Evolutionary conservation across 495 filamentous ascomycete genomes (phyloP).

Genomic region (Podospora pseudopauciseta): DNA sequence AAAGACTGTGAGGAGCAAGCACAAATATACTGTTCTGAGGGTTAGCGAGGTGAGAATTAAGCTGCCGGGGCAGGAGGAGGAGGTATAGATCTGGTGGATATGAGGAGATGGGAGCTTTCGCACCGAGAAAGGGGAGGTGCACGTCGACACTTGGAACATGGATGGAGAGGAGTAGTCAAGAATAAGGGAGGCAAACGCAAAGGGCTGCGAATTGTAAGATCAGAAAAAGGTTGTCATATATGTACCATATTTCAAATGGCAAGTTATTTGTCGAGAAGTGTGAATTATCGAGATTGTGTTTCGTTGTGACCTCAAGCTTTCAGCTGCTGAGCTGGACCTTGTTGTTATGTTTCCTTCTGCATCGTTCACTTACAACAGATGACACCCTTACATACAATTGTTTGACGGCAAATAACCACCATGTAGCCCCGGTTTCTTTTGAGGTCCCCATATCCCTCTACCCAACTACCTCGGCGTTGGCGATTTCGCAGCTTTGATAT

Average conservation of each 20-base stretch:
- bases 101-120: no score
- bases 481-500: not conserved
- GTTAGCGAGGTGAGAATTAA: slow-evolving; percentile 73
- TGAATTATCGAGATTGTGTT: not conserved
- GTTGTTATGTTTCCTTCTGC: no score
- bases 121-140: no score
- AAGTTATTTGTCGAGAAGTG: not conserved
- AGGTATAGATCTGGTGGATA: not conserved
- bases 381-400: no score
- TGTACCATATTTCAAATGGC: not conserved
- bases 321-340: not conserved
- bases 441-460: no score
- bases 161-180: not conserved
- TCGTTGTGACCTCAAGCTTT: not conserved
- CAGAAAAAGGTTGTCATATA: not conserved
- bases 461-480: no score
- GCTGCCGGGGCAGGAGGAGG: not conserved
- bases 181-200: not conserved
- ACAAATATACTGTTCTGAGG: slow-evolving; percentile 78
- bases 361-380: no score
- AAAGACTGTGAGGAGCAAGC: slow-evolving; percentile 76
- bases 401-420: no score
- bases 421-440: no score
- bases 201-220: not conserved
- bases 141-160: no score